Evolutionary conservation across 2,329 filamentous ascomycete species (phyloP).

Genomic region (Alternaria angustiovoidea): DNA sequence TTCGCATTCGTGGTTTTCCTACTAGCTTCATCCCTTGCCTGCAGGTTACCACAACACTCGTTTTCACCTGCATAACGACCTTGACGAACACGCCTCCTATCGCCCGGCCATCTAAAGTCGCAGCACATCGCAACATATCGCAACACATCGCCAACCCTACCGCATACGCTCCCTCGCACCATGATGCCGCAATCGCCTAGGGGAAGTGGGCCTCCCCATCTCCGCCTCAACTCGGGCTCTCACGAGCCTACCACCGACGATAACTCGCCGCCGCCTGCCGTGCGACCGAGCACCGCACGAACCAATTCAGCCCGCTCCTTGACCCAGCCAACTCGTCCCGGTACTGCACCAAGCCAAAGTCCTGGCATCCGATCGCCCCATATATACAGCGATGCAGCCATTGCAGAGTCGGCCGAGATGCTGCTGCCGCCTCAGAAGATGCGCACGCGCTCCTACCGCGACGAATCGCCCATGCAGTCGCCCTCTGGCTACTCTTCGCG

Average conservation of each 20-base stretch:
- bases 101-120: background rate
- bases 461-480: constrained; percentile 60
- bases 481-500: constrained; percentile 65
- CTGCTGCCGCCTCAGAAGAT: constrained; percentile 60
- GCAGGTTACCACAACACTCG: constrained; percentile 31
- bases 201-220: constrained; percentile 61
- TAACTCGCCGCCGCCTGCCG: constrained; percentile 33
- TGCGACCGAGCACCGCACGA: constrained; percentile 50
- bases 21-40: constrained; percentile 15
- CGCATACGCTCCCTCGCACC: constrained; percentile 43
- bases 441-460: constrained; percentile 59
- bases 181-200: constrained; percentile 44
- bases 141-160: constrained; percentile 19
- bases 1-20: constrained; percentile 33
- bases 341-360: constrained; percentile 39
- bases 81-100: constrained; percentile 10
- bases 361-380: constrained; percentile 41
- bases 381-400: constrained; percentile 47
- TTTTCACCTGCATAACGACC: constrained; percentile 20
- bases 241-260: constrained; percentile 59
- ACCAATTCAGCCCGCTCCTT: constrained; percentile 57
- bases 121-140: background rate
- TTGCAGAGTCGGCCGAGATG: constrained; percentile 59
- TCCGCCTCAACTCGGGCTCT: constrained; percentile 69
- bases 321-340: constrained; percentile 50